Evolutionary conservation across 2,329 filamentous ascomycete species (phyloP).

Genomic region (Coniochaeta hoffmannii): DNA sequence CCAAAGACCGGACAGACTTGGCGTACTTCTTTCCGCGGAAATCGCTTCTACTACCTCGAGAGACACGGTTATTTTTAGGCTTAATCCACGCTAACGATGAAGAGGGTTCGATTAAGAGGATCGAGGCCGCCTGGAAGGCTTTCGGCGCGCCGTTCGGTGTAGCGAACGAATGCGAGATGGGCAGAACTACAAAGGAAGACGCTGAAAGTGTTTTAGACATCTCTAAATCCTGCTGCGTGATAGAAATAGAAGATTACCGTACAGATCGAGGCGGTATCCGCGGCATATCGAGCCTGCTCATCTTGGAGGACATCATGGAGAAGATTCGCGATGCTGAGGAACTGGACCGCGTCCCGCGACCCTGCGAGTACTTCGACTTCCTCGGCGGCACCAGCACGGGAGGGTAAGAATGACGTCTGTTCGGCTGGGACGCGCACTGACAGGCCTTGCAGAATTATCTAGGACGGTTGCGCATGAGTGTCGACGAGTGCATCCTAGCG

Average conservation of each 20-base stretch:
- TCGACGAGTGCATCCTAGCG: conserved; percentile 16
- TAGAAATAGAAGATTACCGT: background rate
- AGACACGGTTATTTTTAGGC: too few relatives aligned
- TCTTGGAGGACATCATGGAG: conserved; percentile 19
- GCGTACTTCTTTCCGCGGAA: too few relatives aligned
- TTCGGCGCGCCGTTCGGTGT: too few relatives aligned
- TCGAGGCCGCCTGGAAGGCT: too few relatives aligned
- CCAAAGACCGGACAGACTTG: too few relatives aligned
- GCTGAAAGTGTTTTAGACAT: too few relatives aligned
- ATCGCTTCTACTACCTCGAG: too few relatives aligned
- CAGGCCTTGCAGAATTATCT: conserved; percentile 15
- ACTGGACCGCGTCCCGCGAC: conserved; percentile 12
- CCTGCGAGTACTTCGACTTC: conserved; percentile 20
- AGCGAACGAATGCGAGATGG: too few relatives aligned
- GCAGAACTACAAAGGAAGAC: too few relatives aligned
- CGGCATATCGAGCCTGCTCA: conserved; percentile 18
- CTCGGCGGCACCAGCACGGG: conserved; percentile 24
- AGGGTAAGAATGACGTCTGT: conserved; percentile 10
- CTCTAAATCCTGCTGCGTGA: too few relatives aligned
- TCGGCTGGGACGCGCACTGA: background rate
- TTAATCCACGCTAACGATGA: too few relatives aligned
- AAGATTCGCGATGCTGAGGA: conserved; percentile 8
- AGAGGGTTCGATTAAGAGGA: too few relatives aligned
- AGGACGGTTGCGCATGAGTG: conserved; percentile 17
- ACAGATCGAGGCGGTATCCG: conserved; percentile 18